Evolutionary conservation across 2,329 filamentous ascomycete genomes (phyloP), one percentile per base, ranked within the genome.

Genomic region (Neoarthrinium moseri): DNA sequence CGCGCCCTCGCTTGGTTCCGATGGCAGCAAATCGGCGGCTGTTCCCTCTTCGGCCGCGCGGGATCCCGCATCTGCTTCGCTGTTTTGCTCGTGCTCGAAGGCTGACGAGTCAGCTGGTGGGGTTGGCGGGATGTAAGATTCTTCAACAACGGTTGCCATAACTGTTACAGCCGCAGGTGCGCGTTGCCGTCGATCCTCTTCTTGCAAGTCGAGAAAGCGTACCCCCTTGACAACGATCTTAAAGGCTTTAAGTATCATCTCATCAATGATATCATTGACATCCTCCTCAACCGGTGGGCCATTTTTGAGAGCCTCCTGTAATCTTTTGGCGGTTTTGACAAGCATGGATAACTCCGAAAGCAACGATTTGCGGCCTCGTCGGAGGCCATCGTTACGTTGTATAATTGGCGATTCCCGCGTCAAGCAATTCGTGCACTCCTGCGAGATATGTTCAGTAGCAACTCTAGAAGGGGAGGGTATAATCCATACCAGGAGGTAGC

Each of bases 231-330:
- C 92, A n/a, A 96, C 88, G 43, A 97, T 91, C 61, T 88, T 91
- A 72, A 96, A 97, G 0, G 91, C 91, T 65, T 91, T 94, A 43
- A 95, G 72, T 20, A 97, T 87, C 81, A 97, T 90, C 63, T 96
- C 89, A 60, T 97, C 92, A 47, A 96, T 81, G 47, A 92, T 81
- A 56, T 87, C 82, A 58, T 89, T 89, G 11, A 87, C 74, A 36
- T 82, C 76, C 23, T 85, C 78, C 0, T 69, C 63, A 0, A 75
- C 71, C 12, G 70, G 66, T 0, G 69, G 54, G 33, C 67, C 54
- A 4, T 74, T 73, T 48, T 72, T 75, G 47, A 89, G 83, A 51
- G 81, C 76, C 58, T 91, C 89, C 65, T 92, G 90, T 52, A 99
- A 72, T 39, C 81, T 80, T 68, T 96, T 96, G 15, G 89, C 89